Conservation (phyloP, 176 grass and related monocot genomes). For the Aegilops sharonensis region DNA sequence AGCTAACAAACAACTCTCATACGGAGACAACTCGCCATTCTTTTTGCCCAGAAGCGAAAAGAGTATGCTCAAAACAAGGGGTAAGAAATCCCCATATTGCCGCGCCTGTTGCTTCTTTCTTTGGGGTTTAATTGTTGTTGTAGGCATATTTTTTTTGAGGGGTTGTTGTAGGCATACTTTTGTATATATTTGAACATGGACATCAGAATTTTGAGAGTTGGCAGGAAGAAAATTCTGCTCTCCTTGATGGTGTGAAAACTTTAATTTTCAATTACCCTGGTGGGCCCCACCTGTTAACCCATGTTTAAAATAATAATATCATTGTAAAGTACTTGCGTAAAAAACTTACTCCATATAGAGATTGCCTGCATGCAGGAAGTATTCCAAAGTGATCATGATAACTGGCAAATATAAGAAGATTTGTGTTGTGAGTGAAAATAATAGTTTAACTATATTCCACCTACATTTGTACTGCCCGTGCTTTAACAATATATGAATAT, state of each 20-base stretch:
- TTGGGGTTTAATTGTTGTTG: conserved; percentile 5
- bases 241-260: too few species aligned
- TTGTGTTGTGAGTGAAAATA: not conserved
- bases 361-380: not conserved
- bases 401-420: not conserved
- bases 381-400: not conserved
- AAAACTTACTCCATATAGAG: not conserved
- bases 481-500: too few species aligned
- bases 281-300: too few species aligned
- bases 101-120: not conserved
- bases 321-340: too few species aligned
- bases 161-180: conserved; percentile 18
- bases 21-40: not conserved
- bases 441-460: too few species aligned
- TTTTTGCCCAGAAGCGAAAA: not conserved
- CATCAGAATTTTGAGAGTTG: not conserved
- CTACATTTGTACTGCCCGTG: too few species aligned
- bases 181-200: not conserved
- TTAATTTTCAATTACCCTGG: too few species aligned
- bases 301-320: too few species aligned
- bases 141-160: not conserved
- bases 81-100: not conserved
- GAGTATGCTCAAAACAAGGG: not conserved
- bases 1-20: not conserved
- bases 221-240: not conserved